Evolutionary conservation across 805 yeast species (phyloP).

Genomic region (Candida corydali): DNA sequence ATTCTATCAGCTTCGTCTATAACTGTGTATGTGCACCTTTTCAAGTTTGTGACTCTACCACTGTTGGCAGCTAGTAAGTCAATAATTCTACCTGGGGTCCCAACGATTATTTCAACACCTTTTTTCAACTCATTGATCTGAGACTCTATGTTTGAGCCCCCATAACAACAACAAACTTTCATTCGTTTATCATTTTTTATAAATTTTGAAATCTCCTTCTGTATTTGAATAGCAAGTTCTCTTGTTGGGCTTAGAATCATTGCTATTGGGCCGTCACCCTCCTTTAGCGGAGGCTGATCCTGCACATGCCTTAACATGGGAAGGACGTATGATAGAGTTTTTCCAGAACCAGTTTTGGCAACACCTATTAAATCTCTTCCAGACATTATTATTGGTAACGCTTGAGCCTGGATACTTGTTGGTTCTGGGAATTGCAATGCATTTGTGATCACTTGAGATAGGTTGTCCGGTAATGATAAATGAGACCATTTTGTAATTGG

Average conservation of each 20-base stretch:
- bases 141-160: conserved; percentile 78
- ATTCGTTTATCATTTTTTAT: conserved; percentile 37
- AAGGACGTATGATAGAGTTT: conserved; percentile 80
- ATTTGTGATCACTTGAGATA: conserved; percentile 49
- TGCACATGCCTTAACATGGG: conserved; percentile 83
- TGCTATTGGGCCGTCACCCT: conserved; percentile 70
- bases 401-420: conserved; percentile 87
- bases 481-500: conserved; percentile 81
- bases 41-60: conserved; percentile 69
- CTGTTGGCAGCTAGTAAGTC: conserved; percentile 80
- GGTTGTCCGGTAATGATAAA: conserved; percentile 65
- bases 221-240: conserved; percentile 83
- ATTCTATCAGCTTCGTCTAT: conserved; percentile 95
- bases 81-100: conserved; percentile 93
- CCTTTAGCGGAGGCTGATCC: conserved; percentile 55
- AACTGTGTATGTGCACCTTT: conserved; percentile 74
- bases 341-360: conserved; percentile 96
- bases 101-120: conserved; percentile 78
- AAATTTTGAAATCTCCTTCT: conserved; percentile 60
- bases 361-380: conserved; percentile 91
- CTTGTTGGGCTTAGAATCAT: conserved; percentile 86
- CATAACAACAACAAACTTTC: conserved; percentile 79
- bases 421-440: conserved; percentile 56
- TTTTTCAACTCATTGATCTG: conserved; percentile 79
- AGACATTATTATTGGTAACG: conserved; percentile 84